phyloP scores from a whole-genome alignment of 805 yeast species.

The Candida wancherniae region DNA sequence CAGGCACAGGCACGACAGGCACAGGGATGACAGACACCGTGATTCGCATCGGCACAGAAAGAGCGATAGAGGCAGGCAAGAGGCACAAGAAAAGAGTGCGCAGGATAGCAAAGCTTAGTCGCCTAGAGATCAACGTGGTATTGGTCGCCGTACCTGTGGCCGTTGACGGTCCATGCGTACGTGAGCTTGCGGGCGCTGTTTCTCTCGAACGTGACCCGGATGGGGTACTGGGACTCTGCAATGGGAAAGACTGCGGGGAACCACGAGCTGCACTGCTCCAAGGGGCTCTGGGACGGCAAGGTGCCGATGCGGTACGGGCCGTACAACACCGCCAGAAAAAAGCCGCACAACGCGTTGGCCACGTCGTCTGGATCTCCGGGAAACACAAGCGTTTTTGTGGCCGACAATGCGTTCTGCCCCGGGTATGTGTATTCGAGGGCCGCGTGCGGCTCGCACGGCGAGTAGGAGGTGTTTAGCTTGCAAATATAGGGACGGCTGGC shows the following conservation, averaged over 20 bases:
- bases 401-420: constrained; percentile 18
- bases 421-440: constrained; percentile 67
- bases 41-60: not conserved
- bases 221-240: constrained; percentile 3
- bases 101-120: no score
- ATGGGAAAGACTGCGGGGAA: constrained; percentile 36
- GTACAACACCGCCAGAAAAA: constrained; percentile 66
- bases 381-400: constrained; percentile 21
- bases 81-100: not conserved
- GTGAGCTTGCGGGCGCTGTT: constrained; percentile 8
- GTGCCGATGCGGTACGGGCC: constrained; percentile 53
- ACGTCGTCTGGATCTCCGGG: constrained; percentile 31
- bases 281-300: constrained; percentile 5
- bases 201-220: constrained; percentile 8
- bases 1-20: not conserved
- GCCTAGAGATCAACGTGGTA: not conserved
- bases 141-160: constrained; percentile 2
- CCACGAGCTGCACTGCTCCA: constrained; percentile 33
- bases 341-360: constrained; percentile 69
- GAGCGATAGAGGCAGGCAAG: not conserved
- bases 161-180: constrained; percentile 14
- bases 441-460: constrained; percentile 38
- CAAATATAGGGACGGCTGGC: constrained; percentile 21
- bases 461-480: constrained; percentile 14
- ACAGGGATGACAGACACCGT: not conserved